Percentiles rank a stretch among this genome's conserved stretches.
Conservation (phyloP, 371 early-diverging fungal species). For the Circinella umbellata region DNA sequence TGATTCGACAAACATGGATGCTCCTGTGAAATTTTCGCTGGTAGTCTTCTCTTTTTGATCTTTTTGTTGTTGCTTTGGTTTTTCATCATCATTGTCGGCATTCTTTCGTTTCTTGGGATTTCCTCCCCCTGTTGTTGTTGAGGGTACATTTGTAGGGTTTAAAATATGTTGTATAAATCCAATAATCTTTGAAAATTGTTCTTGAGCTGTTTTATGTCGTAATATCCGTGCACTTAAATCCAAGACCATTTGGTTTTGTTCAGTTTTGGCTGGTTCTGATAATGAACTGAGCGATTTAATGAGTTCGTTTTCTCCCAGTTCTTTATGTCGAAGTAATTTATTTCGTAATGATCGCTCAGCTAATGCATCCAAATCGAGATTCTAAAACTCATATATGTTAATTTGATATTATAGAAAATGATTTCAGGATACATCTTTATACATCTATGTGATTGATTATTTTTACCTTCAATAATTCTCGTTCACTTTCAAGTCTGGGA, state of each 20-base stretch:
- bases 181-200: constrained; percentile 25
- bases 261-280: background rate
- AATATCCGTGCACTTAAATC: constrained; percentile 40
- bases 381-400: constrained; percentile 14
- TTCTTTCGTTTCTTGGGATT: constrained; percentile 24
- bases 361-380: constrained; percentile 41
- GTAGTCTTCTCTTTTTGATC: constrained; percentile 4
- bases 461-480: constrained; percentile 40
- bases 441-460: no score
- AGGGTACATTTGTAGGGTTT: background rate
- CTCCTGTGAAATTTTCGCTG: background rate
- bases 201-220: constrained; percentile 27
- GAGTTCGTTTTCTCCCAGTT: constrained; percentile 27
- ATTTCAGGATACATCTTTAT: no score
- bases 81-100: background rate
- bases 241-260: constrained; percentile 17
- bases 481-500: constrained; percentile 35
- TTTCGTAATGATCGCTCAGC: constrained; percentile 35
- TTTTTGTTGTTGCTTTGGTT: background rate
- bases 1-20: constrained; percentile 43
- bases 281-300: constrained; percentile 4
- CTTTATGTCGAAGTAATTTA: constrained; percentile 32
- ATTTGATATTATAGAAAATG: background rate
- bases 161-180: constrained; percentile 28
- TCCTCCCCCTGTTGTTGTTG: background rate